Evolutionary conservation across 2,329 filamentous ascomycete species (phyloP), one percentile per base, ranked within the genome.

Genomic region (Sporothrix pseudoabietina): DNA sequence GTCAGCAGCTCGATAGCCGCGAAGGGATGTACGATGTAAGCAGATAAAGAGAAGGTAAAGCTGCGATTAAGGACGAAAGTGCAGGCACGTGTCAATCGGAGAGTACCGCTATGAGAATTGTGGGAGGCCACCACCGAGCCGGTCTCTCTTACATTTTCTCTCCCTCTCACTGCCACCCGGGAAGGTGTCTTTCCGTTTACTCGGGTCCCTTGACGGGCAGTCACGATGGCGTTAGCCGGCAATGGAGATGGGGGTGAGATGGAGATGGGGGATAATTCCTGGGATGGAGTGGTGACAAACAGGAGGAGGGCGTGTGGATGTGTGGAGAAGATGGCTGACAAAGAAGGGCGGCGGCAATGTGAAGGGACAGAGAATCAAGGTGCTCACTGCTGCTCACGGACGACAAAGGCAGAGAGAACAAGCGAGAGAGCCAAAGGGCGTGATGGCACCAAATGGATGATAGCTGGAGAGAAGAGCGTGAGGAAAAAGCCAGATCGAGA

Each of bases 111-210:
- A 9, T 59, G n/a, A 55, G 10, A 12, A 4, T 14, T 49, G 26
- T n/a, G 55, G 55, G 55, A 59, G 55, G 55, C 55, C 55, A 59
- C 55, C 55, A 55, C 52, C n/a, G 52, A 55, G 52, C 52, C 22
- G 12, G 55, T n/a, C 30, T 9, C 30, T 59, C 19, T 44, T 10
- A 12, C 19, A 12, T n/a, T 44, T 9, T 8, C 19, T 9, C 19
- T 22, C 19, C 9, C 35, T 41, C 19, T 41, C 59, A 63, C 59
- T 41, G 39, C 59, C 59, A 63, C 32, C 59, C 59, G 59, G 59
- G n/a, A 63, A 41, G 59, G 35, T 26, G 22, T n/a, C 16, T 63
- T 63, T 26, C 59, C 59, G 26, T 63, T 22, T 8, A 22, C 19
- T 63, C 35, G 59, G 59, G 35, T 41, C 35, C 26, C 35, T 35